Evolutionary conservation across 2,329 filamentous ascomycete genomes (phyloP).

Genomic region (Thelonectria olida): DNA sequence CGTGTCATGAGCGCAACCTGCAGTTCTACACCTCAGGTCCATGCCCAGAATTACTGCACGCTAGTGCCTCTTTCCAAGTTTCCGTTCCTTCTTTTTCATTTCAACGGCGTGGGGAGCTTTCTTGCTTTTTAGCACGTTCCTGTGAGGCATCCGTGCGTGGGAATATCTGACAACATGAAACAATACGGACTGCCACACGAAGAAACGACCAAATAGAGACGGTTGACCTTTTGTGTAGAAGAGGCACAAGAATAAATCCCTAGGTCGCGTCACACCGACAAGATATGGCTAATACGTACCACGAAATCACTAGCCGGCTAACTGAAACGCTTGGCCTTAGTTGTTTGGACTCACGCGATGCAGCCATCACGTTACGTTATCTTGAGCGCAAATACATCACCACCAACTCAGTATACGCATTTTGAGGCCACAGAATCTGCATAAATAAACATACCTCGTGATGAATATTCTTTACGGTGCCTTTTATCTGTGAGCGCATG

Average conservation of each 20-base stretch:
- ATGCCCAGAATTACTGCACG: background rate
- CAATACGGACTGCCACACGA: background rate
- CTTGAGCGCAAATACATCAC: slow-evolving; percentile 12
- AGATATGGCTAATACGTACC: slow-evolving; percentile 28
- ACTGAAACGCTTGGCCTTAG: background rate
- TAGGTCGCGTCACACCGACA: slow-evolving; percentile 34
- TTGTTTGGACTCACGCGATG: slow-evolving; percentile 4
- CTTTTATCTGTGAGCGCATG: no score
- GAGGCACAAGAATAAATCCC: slow-evolving; percentile 5
- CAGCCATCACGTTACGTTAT: slow-evolving; percentile 21
- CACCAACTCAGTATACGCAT: background rate
- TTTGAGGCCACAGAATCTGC: background rate
- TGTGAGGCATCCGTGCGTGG: slow-evolving; percentile 10
- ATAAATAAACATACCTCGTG: background rate
- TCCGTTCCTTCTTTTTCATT: background rate
- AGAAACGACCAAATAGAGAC: background rate
- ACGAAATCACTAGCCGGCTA: background rate
- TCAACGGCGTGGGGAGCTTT: slow-evolving; percentile 11
- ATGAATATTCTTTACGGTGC: background rate
- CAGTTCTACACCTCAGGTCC: background rate
- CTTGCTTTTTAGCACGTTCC: slow-evolving; percentile 12
- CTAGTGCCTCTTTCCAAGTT: background rate
- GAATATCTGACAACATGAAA: background rate
- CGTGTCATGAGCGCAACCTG: slow-evolving; percentile 27
- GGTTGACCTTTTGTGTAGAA: slow-evolving; percentile 19